A percentile compares a stretch with the other conserved stretches of the same genome.
phyloP scores from a whole-genome alignment of 2,329 filamentous ascomycete species.

The Alternaria incomplexa region DNA sequence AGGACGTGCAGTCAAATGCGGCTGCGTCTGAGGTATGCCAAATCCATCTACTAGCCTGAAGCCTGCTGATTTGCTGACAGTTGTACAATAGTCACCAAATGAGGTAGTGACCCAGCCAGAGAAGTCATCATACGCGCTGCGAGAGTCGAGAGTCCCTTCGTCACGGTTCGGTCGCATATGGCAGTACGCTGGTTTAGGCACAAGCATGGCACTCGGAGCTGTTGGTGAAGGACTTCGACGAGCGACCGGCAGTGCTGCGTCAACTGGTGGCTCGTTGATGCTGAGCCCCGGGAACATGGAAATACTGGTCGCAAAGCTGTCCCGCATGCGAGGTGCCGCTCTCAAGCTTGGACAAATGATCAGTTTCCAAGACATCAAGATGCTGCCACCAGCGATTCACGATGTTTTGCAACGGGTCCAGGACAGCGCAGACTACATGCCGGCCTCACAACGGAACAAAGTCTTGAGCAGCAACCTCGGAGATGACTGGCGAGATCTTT shows the following conservation, averaged over 20 bases:
- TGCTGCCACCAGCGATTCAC: slow-evolving; percentile 86
- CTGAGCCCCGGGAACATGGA: slow-evolving; percentile 92
- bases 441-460: slow-evolving; percentile 85
- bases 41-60: slow-evolving; percentile 1
- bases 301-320: slow-evolving; percentile 87
- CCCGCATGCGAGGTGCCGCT: slow-evolving; percentile 95
- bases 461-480: slow-evolving; percentile 83
- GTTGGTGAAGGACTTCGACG: slow-evolving; percentile 84
- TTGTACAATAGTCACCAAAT: slow-evolving; percentile 38
- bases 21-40: slow-evolving; percentile 37
- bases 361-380: slow-evolving; percentile 96
- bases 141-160: slow-evolving; percentile 89
- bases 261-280: slow-evolving; percentile 73
- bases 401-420: slow-evolving; percentile 92
- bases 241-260: slow-evolving; percentile 70
- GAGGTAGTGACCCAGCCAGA: slow-evolving; percentile 35
- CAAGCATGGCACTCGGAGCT: slow-evolving; percentile 93
- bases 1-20: slow-evolving; percentile 46
- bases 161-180: slow-evolving; percentile 85
- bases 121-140: slow-evolving; percentile 68
- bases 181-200: slow-evolving; percentile 93
- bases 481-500: slow-evolving; percentile 81
- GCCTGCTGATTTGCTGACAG: slow-evolving; percentile 57
- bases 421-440: slow-evolving; percentile 98
- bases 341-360: slow-evolving; percentile 97